These are phyloP conservation scores for Nemania bipapillata DNA, from an alignment of 2,329 filamentous ascomycete genomes.

Conservation along the genomic window DNA sequence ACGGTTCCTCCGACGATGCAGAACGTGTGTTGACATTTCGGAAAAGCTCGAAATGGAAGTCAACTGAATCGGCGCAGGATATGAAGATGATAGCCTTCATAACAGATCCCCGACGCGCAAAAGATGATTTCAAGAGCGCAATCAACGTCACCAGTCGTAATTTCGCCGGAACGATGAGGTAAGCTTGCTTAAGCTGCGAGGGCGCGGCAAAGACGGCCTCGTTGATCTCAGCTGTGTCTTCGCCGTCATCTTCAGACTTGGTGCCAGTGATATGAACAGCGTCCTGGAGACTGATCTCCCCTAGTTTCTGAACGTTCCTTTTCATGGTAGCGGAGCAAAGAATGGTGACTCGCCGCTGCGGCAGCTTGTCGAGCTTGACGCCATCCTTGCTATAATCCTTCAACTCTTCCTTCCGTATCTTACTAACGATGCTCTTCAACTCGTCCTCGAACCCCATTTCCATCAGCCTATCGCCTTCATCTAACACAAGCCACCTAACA, in stretches of 20 bases:
- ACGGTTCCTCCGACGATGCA: conserved; percentile 43
- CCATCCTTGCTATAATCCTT: conserved; percentile 69
- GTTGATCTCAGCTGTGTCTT: conserved; percentile 58
- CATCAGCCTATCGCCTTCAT: conserved; percentile 98
- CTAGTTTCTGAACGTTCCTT: conserved; percentile 92
- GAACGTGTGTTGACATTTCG: conserved; percentile 54
- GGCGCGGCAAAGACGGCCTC: conserved; percentile 79
- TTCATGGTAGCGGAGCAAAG: conserved; percentile 98
- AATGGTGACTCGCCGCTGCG: conserved; percentile 82
- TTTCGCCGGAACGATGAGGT: conserved; percentile 87
- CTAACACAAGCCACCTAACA: conserved; percentile 91
- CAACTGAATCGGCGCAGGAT: conserved; percentile 94
- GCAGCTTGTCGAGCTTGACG: conserved; percentile 70
- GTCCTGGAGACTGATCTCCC: conserved; percentile 94
- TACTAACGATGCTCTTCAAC: conserved; percentile 84
- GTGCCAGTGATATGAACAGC: conserved; percentile 84
- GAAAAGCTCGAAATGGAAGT: conserved; percentile 93
- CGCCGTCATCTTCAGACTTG: conserved; percentile 61
- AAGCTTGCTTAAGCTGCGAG: conserved; percentile 92
- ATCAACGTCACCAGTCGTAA: conserved; percentile 88
- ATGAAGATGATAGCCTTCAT: conserved; percentile 99
- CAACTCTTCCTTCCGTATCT: conserved; percentile 74
- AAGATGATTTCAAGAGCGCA: conserved; percentile 84
- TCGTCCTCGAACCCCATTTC: conserved; percentile 97
- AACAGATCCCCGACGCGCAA: conserved; percentile 86